phyloP scores from a whole-genome alignment of 352 stramenopile genomes.

The Phytophthora tubulina region DNA sequence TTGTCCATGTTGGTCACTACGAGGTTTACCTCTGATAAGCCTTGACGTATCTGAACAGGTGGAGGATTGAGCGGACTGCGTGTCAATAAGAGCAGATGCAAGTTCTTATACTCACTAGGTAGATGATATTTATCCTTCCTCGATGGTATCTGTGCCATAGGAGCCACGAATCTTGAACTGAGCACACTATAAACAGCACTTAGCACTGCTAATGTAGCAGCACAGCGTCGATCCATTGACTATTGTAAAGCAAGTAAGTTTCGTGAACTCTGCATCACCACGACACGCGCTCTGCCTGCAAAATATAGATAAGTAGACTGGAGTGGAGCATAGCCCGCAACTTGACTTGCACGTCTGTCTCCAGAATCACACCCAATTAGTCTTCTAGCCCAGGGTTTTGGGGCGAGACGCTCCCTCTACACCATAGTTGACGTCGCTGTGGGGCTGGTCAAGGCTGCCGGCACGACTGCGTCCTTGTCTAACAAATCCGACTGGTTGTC shows the following conservation, averaged over 20 bases:
- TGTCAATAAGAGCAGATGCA: slow-evolving; percentile 3
- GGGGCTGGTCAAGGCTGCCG: slow-evolving; percentile 9
- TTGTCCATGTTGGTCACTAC: too few species aligned
- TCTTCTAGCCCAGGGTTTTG: slow-evolving; percentile 21
- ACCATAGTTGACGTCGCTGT: slow-evolving; percentile 13
- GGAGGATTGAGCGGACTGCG: background rate
- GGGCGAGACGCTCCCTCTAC: slow-evolving; percentile 9
- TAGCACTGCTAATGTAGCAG: too few species aligned
- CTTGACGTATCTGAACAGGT: slow-evolving; percentile 6
- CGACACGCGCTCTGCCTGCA: slow-evolving; percentile 2
- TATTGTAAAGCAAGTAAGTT: background rate
- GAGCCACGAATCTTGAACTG: background rate
- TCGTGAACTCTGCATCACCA: slow-evolving; percentile 7
- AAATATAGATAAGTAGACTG: slow-evolving; percentile 34
- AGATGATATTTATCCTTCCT: slow-evolving; percentile 20
- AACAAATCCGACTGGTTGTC: slow-evolving; percentile 20
- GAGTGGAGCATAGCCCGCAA: background rate
- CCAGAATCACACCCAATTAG: slow-evolving; percentile 25
- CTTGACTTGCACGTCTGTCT: background rate
- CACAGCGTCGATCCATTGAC: background rate
- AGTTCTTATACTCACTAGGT: slow-evolving; percentile 24
- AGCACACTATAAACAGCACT: slow-evolving; percentile 1
- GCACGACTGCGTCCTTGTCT: slow-evolving; percentile 25
- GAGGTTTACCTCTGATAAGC: background rate
- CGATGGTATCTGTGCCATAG: slow-evolving; percentile 10